Percentiles rank a stretch among this genome's conserved stretches.
phyloP scores from a whole-genome alignment of 345 rosid genomes.

The Eucalyptus urophylla region DNA sequence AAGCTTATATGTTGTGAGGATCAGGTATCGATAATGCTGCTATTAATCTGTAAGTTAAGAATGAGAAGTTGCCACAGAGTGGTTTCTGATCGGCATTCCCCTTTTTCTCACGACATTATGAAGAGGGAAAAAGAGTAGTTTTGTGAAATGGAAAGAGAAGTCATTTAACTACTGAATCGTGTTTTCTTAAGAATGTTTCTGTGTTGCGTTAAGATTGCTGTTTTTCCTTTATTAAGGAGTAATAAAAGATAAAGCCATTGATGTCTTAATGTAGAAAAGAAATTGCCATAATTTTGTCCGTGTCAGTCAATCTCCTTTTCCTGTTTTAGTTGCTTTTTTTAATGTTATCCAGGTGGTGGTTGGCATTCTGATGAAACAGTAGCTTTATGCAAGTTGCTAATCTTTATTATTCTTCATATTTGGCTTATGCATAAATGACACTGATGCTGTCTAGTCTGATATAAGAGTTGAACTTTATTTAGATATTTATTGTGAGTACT shows the following conservation, averaged over 20 bases:
- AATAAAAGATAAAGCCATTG: not conserved
- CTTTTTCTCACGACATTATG: not conserved
- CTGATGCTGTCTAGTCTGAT: not conserved
- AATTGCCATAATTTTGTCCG: not conserved
- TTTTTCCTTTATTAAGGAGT: not conserved
- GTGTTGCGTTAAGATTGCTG: not conserved
- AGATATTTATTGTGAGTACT: too few relatives aligned
- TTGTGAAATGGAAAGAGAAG: not conserved
- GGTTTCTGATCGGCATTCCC: not conserved
- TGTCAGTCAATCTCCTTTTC: not conserved
- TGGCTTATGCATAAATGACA: not conserved
- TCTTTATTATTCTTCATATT: not conserved
- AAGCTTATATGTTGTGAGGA: not conserved
- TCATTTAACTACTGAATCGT: not conserved
- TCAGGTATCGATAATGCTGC: not conserved
- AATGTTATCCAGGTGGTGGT: not conserved
- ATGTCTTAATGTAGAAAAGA: not conserved
- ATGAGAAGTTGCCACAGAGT: not conserved
- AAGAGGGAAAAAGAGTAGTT: not conserved
- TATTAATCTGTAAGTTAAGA: not conserved
- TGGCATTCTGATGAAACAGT: not conserved
- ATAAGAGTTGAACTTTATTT: too few relatives aligned
- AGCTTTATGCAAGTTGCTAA: not conserved
- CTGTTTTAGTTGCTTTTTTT: not conserved
- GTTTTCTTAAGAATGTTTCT: not conserved